Base-by-base conservation (phyloP, 176 grass and related monocot species). In the Oryza coarctata region DNA sequence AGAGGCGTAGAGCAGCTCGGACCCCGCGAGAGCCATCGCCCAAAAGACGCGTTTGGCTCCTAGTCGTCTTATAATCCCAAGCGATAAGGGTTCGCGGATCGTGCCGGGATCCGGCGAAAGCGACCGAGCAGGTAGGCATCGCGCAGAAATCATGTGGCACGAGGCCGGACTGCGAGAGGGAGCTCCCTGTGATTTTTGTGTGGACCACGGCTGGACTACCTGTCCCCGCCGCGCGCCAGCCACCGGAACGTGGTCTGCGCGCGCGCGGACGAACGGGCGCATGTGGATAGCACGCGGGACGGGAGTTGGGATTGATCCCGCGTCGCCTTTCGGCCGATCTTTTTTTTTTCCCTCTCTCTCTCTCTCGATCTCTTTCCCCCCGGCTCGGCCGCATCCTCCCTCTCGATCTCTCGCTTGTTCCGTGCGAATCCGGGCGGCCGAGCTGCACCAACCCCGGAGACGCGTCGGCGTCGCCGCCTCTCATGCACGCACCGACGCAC, bases 181-280 rank as follows among this genome's bases (percentile, higher is more conserved):
- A 55, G 18, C 22, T 13, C 49, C 49, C 49, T 31, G 33, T 28
- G 15, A 12, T 39, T 8, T 8, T 18, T 0, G 47, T 32, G 77
- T 85, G 82, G 87, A 70, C 86, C 75, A 69, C 45, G 68, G 35
- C 47, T 52, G 60, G 68, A 65, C 83, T 64, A 5, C 20, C 68
- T 12, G 27, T 38, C 41, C 40, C 6, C 45, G 63, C 32, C 7
- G 14, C 52, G 23, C 23, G 76, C 47, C 74, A 35, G 57, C 40
- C 32, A 69, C 44, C 63, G 84, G 67, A 83, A 88, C 86, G 80
- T 88, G 86, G 86, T 50, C 74, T 18, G 75, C 81, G 77, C 49
- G 58, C 14, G 58, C 27, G 14, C 17, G 20, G 52, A 33, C 66
- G 52, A n/a, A 4, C 6, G 32, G 8, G 29, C 12, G 63, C 76